phyloP scores from a whole-genome alignment of 2,329 filamentous ascomycete species.

The Penicillium sclerotigenum region DNA sequence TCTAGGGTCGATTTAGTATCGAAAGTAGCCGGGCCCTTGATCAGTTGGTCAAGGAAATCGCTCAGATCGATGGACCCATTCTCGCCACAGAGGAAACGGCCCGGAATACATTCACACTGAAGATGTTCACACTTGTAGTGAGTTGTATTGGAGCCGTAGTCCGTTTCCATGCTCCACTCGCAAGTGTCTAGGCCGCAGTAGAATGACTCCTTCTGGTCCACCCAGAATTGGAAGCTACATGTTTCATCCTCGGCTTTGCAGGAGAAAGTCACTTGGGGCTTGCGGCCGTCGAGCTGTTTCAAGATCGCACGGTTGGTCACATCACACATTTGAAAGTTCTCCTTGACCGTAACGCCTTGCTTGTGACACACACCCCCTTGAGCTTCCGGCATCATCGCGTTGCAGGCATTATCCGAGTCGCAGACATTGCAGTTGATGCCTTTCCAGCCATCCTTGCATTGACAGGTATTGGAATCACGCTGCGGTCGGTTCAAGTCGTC shows the following conservation, averaged over 20 bases:
- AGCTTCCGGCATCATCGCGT: conserved; percentile 78
- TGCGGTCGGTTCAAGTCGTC: conserved; percentile 76
- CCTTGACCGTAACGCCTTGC: conserved; percentile 82
- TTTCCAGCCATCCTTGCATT: conserved; percentile 89
- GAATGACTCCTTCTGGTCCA: conserved; percentile 90
- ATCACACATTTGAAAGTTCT: conserved; percentile 97
- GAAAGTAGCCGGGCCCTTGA: conserved; percentile 85
- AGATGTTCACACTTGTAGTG: conserved; percentile 81
- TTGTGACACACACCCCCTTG: conserved; percentile 88
- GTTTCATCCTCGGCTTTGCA: conserved; percentile 71
- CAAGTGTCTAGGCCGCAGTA: conserved; percentile 88
- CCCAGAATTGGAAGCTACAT: conserved; percentile 99
- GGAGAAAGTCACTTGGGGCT: conserved; percentile 90
- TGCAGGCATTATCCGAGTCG: conserved; percentile 75
- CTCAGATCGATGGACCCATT: conserved; percentile 86
- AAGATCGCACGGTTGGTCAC: conserved; percentile 95
- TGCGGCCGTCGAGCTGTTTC: conserved; percentile 76
- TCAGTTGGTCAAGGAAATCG: conserved; percentile 78
- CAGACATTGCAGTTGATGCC: conserved; percentile 99
- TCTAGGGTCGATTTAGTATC: conserved; percentile 61
- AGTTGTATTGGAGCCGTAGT: conserved; percentile 72
- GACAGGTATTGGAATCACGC: conserved; percentile 67
- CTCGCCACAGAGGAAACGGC: conserved; percentile 90
- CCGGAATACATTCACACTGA: conserved; percentile 81
- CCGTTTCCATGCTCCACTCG: conserved; percentile 66